Evolutionary conservation across 176 grass and related monocot genomes (phyloP).

Genomic region (Musa acuminata): DNA sequence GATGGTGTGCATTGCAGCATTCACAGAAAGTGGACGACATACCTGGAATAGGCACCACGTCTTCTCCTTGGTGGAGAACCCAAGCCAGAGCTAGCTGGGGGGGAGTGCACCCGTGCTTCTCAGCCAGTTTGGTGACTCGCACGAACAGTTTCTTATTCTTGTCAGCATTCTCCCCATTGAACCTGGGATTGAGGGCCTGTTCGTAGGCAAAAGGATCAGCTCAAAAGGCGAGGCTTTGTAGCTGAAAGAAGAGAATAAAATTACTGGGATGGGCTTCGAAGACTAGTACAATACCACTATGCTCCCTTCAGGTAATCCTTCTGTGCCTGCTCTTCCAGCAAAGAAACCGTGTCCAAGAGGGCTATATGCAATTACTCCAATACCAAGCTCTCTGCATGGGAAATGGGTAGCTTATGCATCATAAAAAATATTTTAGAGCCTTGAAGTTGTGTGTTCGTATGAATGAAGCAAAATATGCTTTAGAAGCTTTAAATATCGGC

Average conservation of each 20-base stretch:
- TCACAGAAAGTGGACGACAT: not conserved
- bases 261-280: too few species aligned
- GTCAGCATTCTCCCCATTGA: conserved; percentile 10
- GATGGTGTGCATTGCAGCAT: not conserved
- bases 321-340: conserved; percentile 49
- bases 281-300: conserved; percentile 29
- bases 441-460: too few species aligned
- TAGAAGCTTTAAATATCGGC: too few species aligned
- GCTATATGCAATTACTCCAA: conserved; percentile 70
- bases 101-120: conserved; percentile 8
- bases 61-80: conserved; percentile 18
- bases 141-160: conserved; percentile 16
- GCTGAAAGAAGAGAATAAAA: too few species aligned
- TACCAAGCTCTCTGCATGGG: conserved; percentile 57
- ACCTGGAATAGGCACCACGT: conserved; percentile 21
- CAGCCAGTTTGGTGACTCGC: not conserved
- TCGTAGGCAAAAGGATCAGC: too few species aligned
- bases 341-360: conserved; percentile 77
- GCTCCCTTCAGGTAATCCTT: conserved; percentile 42
- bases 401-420: not conserved
- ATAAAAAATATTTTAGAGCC: too few species aligned
- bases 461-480: too few species aligned
- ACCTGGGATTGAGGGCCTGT: conserved; percentile 17
- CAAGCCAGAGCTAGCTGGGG: conserved; percentile 22
- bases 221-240: too few species aligned